Evolutionary conservation across 2,329 filamentous ascomycete genomes (phyloP), one percentile per base, ranked within the genome.

Genomic region (Penicillium sclerotigenum): DNA sequence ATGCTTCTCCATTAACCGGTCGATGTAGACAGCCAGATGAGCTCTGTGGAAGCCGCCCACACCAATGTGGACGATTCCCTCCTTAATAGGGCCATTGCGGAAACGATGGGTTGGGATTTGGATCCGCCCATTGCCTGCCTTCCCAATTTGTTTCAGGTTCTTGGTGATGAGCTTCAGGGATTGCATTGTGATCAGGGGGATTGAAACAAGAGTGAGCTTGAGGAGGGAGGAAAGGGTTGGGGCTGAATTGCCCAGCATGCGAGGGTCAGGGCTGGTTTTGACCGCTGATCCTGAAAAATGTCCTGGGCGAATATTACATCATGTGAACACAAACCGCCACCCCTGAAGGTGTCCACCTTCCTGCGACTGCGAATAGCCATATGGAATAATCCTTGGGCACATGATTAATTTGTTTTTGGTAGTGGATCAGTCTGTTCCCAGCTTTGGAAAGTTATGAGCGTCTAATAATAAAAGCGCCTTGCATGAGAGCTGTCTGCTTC

Each of bases 11-110:
- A 82, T 76, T 68, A 82, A 67, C 45, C 74, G 66, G 69, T 82
- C 72, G 53, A 82, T 64, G 64, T 82, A 82, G 61, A 81, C 78
- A 20, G 80, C 80, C 68, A 82, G 64, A 55, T 82, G 80, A 22
- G 80, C 79, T 61, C 80, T 72, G 74, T 82, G 80, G 72, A 82
- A 82, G 65, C 80, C 80, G 59, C 80, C 80, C 13, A 82, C 80
- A 48, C 80, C 80, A 54, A 82, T 70, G 68, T 82, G 80, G 43
- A 82, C 80, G 50, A 82, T 81, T 36, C 80, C 80, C 66, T 82
- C 78, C 72, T 80, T 81, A 59, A 81, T 72, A 37, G 68, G 71
- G 59, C 62, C 62, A 59, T 64, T 65, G 48, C 80, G 79, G 47
- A 6, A 2, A 34, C 71, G 67, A 66, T 81, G 81, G 56, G 69